Evolutionary conservation across 257 asterid species (phyloP).

Genomic region (Ilex asprella): DNA sequence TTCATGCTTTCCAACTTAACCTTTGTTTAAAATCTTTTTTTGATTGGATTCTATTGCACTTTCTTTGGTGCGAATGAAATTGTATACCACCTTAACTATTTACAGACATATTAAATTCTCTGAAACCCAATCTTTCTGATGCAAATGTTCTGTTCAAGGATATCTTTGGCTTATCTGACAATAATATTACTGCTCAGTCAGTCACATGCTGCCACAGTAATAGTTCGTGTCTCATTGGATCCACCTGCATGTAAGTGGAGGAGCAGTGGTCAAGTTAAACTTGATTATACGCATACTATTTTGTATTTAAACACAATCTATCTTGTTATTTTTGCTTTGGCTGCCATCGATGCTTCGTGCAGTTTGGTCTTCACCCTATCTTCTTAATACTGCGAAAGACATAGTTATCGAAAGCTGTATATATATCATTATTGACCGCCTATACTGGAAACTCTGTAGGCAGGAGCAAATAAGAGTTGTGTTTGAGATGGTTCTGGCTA

Average conservation of each 20-base stretch:
- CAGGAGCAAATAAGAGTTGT: too few relatives aligned
- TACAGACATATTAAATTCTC: conserved; percentile 56
- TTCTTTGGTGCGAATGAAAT: neutral
- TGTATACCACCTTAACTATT: conserved; percentile 34
- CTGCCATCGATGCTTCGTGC: neutral
- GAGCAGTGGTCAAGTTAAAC: neutral
- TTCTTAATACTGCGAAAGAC: neutral
- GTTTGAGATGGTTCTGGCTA: too few relatives aligned
- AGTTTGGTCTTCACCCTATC: neutral
- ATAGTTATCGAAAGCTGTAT: neutral
- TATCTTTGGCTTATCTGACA: conserved; percentile 48
- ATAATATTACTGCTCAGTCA: conserved; percentile 22
- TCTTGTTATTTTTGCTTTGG: neutral
- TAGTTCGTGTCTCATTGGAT: conserved; percentile 23
- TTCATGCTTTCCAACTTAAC: neutral
- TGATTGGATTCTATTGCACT: neutral
- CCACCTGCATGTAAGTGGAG: conserved; percentile 72
- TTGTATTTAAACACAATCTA: neutral
- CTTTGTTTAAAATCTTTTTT: neutral
- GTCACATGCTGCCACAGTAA: conserved; percentile 31
- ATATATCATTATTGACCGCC: too few relatives aligned
- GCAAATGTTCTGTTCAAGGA: conserved; percentile 51
- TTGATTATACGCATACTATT: neutral
- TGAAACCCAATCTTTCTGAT: conserved; percentile 64
- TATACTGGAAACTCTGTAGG: too few relatives aligned